phyloP scores from a whole-genome alignment of 2,329 filamentous ascomycete species.

The Hypoxylon sp. region DNA sequence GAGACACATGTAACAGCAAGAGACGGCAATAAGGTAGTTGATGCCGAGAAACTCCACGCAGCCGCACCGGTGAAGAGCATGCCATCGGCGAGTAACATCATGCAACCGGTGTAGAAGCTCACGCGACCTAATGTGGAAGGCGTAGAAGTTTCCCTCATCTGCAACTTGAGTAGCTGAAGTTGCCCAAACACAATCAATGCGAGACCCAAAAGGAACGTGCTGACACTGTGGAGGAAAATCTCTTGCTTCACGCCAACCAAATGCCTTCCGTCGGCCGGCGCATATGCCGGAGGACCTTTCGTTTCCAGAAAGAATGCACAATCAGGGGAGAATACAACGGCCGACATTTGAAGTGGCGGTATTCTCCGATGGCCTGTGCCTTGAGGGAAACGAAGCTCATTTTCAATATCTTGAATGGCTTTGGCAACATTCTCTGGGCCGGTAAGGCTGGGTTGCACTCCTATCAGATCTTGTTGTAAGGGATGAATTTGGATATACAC shows the following conservation, averaged over 20 bases:
- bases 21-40: slow-evolving; percentile 69
- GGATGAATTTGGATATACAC: slow-evolving; percentile 85
- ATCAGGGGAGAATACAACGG: slow-evolving; percentile 76
- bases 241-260: slow-evolving; percentile 73
- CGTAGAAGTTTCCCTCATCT: slow-evolving; percentile 76
- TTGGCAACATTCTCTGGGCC: slow-evolving; percentile 54
- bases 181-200: slow-evolving; percentile 71
- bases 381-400: slow-evolving; percentile 71
- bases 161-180: slow-evolving; percentile 71
- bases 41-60: slow-evolving; percentile 68
- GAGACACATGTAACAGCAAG: slow-evolving; percentile 66
- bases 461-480: slow-evolving; percentile 57
- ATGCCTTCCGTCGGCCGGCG: slow-evolving; percentile 66
- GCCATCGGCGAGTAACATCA: slow-evolving; percentile 74
- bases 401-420: slow-evolving; percentile 68
- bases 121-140: slow-evolving; percentile 76
- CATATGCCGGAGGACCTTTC: slow-evolving; percentile 70
- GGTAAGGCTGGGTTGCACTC: slow-evolving; percentile 52
- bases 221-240: slow-evolving; percentile 67
- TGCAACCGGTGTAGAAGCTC: slow-evolving; percentile 72
- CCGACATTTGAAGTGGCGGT: slow-evolving; percentile 72
- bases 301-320: slow-evolving; percentile 76
- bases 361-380: slow-evolving; percentile 69
- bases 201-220: slow-evolving; percentile 70
- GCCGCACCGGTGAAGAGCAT: slow-evolving; percentile 69